Conservation (phyloP, 1,284 basidiomycete genomes). For the Cutaneotrichosporon cyanovorans region DNA sequence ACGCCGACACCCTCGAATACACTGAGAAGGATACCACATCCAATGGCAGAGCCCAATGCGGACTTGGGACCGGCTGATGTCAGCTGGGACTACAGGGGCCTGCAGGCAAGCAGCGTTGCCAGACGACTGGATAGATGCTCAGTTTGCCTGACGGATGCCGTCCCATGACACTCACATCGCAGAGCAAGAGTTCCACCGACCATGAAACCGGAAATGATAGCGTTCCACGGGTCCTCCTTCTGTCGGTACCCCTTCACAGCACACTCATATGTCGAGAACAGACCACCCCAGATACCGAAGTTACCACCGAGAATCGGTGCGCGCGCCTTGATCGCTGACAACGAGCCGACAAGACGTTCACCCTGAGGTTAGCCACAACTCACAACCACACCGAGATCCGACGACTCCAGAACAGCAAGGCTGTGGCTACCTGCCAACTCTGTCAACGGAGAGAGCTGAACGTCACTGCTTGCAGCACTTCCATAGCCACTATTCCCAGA, state of each 20-base stretch:
- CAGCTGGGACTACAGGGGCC: neutral
- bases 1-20: conserved; percentile 66
- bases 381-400: too few relatives aligned
- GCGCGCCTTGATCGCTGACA: conserved; percentile 95
- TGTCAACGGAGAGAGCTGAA: too few relatives aligned
- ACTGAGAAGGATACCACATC: conserved; percentile 92
- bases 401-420: too few relatives aligned
- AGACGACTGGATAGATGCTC: neutral
- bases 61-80: conserved; percentile 77
- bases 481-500: too few relatives aligned
- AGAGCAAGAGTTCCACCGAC: conserved; percentile 94
- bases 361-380: conserved; percentile 50
- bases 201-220: conserved; percentile 95
- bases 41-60: conserved; percentile 82
- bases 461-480: too few relatives aligned
- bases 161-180: conserved; percentile 61
- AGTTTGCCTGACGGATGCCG: neutral
- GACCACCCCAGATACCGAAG: conserved; percentile 96
- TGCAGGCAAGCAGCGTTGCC: too few relatives aligned
- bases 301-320: conserved; percentile 97
- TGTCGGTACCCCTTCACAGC: conserved; percentile 94
- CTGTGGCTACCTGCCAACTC: too few relatives aligned
- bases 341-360: conserved; percentile 84
- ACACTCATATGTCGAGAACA: conserved; percentile 97
- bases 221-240: conserved; percentile 99